phyloP scores from a whole-genome alignment of 805 yeast species.

The Sugiyamaella boreocaroliniensis region DNA sequence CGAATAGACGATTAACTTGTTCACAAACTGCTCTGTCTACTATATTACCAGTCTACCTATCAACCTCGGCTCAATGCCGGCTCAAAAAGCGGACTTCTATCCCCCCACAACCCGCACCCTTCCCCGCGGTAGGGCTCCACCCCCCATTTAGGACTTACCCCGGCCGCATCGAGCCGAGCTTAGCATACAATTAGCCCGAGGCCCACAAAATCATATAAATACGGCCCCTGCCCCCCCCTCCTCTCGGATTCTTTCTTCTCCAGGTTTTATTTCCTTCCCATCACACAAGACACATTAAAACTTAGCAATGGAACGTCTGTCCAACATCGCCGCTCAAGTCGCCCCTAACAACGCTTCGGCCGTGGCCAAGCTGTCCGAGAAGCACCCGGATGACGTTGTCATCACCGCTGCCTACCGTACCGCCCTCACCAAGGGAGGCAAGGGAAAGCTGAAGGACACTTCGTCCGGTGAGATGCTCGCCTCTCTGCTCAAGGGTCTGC shows the following conservation, averaged over 20 bases:
- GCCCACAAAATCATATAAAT: not conserved
- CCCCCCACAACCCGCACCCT: not conserved
- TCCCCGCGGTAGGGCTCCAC: not conserved
- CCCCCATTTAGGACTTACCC: not conserved
- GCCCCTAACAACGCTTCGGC: constrained; percentile 29
- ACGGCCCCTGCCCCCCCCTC: not conserved
- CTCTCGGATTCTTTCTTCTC: not conserved
- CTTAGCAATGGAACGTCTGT: constrained; percentile 28
- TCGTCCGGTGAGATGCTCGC: constrained; percentile 72
- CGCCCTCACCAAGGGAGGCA: constrained; percentile 80
- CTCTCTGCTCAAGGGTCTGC: constrained; percentile 55
- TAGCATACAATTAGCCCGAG: not conserved
- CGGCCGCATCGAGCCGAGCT: not conserved
- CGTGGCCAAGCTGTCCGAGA: constrained; percentile 37
- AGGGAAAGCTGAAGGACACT: constrained; percentile 78
- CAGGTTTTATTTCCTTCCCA: not conserved
- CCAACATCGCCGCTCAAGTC: constrained; percentile 28
- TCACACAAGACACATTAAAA: not conserved
- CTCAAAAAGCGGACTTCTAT: not conserved
- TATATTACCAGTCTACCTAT: not conserved
- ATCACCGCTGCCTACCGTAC: constrained; percentile 87
- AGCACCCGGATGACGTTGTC: constrained; percentile 83
- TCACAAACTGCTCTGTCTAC: not conserved
- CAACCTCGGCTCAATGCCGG: not conserved
- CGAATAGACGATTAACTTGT: too few relatives aligned